Evolutionary conservation across 306 rosid genomes (phyloP), one percentile per base, ranked within the genome.

Genomic region (Carpinus fangiana): DNA sequence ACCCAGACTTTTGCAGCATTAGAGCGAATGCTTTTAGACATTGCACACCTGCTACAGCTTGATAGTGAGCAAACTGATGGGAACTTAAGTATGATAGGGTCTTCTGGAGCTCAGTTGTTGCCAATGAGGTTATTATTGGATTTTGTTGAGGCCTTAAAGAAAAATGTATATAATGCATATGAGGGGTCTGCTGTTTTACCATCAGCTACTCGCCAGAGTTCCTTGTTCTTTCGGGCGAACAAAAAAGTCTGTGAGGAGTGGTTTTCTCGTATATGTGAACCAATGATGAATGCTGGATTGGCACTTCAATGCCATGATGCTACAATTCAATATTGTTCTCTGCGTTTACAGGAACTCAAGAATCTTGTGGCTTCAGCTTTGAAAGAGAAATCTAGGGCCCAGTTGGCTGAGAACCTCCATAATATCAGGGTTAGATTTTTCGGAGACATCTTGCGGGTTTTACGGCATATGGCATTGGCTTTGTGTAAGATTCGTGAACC

Each of bases 241-340:
- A 94, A 86, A 84, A 94, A 94, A 82, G 98, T 94, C 43, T 92
- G 98, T 34, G 98, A 94, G 90, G 98, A 94, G 87, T 94, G 98
- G 98, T 94, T 94, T 90, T 92, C 98, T 73, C 98, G 98, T 65
- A 94, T 94, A 74, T 92, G 97, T 86, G 98, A 94, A 80, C 98
- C 98, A 34, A 94, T 94, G 98, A 94, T 94, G 96, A 90, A 88
- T 84, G 98, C 97, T 73, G 98, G 97, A 52, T 85, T 94, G 91
- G 94, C 98, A 84, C 81, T 94, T 55, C 98, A 92, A 78, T 89
- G 92, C 79, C 87, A 92, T 72, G 96, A 92, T 82, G 96, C 96
- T 76, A 90, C 90, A 82, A 84, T 94, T 83, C 98, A 94, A 50
- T 94, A 94, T 54, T 90, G 97, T 82, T 83, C 92, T 23, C 85